A percentile compares a stretch with the other conserved stretches of the same genome.
phyloP scores from a whole-genome alignment of 2,329 filamentous ascomycete species.

The Samsoniella hepiali region DNA sequence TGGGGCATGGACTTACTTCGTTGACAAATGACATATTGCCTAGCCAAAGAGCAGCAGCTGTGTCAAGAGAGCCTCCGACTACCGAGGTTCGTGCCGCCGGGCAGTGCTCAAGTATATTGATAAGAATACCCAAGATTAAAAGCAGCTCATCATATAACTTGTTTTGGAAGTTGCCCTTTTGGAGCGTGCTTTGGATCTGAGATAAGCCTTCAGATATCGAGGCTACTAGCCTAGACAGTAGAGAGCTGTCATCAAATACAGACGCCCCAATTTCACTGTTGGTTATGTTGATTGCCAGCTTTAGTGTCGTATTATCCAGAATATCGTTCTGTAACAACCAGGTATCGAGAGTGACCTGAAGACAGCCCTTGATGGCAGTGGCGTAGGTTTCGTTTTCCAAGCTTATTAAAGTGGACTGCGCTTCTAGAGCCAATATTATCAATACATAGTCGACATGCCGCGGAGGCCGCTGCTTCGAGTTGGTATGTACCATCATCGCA shows the following conservation, averaged over 20 bases:
- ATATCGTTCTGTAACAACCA: constrained; percentile 31
- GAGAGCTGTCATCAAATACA: constrained; percentile 60
- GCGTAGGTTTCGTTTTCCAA: constrained; percentile 24
- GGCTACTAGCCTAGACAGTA: constrained; percentile 48
- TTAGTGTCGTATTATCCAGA: constrained; percentile 31
- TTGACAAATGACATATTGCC: constrained; percentile 61
- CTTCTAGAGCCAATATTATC: constrained; percentile 38
- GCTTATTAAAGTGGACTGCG: constrained; percentile 31
- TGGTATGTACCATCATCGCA: constrained; percentile 25
- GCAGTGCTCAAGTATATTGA: constrained; percentile 83
- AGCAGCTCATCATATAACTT: constrained; percentile 67
- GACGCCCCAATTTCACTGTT: constrained; percentile 75
- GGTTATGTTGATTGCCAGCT: constrained; percentile 79
- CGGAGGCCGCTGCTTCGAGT: constrained; percentile 21
- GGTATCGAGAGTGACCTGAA: constrained; percentile 28
- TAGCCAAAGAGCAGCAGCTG: constrained; percentile 64
- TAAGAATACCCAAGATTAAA: constrained; percentile 75
- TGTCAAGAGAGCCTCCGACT: constrained; percentile 46
- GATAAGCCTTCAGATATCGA: constrained; percentile 52
- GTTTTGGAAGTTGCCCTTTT: constrained; percentile 46
- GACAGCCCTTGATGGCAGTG: constrained; percentile 30
- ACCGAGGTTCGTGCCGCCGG: constrained; percentile 51
- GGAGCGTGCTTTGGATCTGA: constrained; percentile 45
- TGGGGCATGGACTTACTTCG: constrained; percentile 54
- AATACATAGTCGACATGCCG: constrained; percentile 42